phyloP scores from a whole-genome alignment of 177 flowering plant genomes.

The Vitis hybrid region DNA sequence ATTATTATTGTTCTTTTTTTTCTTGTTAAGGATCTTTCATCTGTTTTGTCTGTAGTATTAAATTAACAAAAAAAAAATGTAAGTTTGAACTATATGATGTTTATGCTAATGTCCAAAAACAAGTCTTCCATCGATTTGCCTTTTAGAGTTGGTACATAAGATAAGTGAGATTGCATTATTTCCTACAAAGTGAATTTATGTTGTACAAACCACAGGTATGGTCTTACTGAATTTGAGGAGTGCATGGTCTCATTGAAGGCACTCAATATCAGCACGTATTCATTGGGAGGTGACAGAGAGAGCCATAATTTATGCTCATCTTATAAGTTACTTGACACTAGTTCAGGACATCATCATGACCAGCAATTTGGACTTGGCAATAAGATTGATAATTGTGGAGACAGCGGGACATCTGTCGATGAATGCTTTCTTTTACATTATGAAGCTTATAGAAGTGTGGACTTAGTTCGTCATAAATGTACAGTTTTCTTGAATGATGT shows the following conservation, averaged over 20 bases:
- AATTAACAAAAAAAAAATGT: no score
- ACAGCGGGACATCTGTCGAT: constrained; percentile 22
- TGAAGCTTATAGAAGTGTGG: constrained; percentile 30
- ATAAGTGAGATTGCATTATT: no score
- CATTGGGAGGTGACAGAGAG: constrained; percentile 19
- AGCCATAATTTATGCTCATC: constrained; percentile 41
- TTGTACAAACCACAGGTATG: constrained; percentile 45
- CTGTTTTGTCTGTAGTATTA: no score
- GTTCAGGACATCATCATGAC: constrained; percentile 20
- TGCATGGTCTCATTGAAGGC: constrained; percentile 37
- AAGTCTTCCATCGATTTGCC: no score
- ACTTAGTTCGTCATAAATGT: constrained; percentile 20
- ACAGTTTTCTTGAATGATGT: constrained; percentile 43
- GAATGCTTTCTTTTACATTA: constrained; percentile 57
- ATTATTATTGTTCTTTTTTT: no score
- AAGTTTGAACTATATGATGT: no score
- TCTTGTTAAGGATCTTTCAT: no score
- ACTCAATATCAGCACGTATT: constrained; percentile 31
- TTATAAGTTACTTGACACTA: constrained; percentile 23
- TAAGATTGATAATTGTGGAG: constrained; percentile 15
- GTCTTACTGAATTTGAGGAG: constrained; percentile 22
- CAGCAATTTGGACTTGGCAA: constrained; percentile 13
- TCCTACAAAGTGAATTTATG: not conserved
- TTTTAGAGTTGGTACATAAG: no score
- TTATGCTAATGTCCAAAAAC: no score